Evolutionary conservation across 768 basidiomycete species (phyloP), one percentile per base, ranked within the genome.

Genomic region (Butyriboletus loyo): DNA sequence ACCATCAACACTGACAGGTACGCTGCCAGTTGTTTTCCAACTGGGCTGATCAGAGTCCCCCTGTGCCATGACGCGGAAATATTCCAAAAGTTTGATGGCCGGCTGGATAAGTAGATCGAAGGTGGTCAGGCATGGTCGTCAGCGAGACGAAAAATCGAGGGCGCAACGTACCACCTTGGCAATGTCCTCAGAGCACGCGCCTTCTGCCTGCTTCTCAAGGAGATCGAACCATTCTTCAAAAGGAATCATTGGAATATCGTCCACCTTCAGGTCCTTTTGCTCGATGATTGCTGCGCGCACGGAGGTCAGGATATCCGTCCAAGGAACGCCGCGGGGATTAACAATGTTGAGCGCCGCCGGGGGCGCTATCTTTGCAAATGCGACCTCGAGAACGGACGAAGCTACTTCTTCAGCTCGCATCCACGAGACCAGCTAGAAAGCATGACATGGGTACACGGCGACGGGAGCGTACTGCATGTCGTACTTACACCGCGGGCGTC

Each of bases 331-430:
- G 7, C 60, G 73, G 71, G 63, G 54, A 4, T 76, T 72, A 0
- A 73, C 72, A 9, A 75, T 46, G 55, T 77, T 75, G 19, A 73
- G 55, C 3, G 68, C 66, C 9, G 44, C 43, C 2, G 68, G 65
- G 0, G 63, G 46, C 15, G 32, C 34, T 6, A 5, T n/a, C 59
- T 51, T 28, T 7, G 56, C 44, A 31, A 72, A 63, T 3, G 68
- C 68, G 6, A 71, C 56, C 50, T 75, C 75, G 3, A 72, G 46
- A 15, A 74, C 55, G n/a, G 66, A 53, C 9, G 55, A 28, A 0
- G 72, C 61, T 0, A 73, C 73, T 13, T 67, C 65, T 34, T 76
- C 67, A 31, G 69, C 65, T 7, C 72, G 66, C 15, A 76, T 34
- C 76, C 76, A 77, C 5, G 70, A 69, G 1, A 71, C 64, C 0